Evolutionary conservation across 2,329 filamentous ascomycete species (phyloP).

Genomic region (Talaromyces marneffei): DNA sequence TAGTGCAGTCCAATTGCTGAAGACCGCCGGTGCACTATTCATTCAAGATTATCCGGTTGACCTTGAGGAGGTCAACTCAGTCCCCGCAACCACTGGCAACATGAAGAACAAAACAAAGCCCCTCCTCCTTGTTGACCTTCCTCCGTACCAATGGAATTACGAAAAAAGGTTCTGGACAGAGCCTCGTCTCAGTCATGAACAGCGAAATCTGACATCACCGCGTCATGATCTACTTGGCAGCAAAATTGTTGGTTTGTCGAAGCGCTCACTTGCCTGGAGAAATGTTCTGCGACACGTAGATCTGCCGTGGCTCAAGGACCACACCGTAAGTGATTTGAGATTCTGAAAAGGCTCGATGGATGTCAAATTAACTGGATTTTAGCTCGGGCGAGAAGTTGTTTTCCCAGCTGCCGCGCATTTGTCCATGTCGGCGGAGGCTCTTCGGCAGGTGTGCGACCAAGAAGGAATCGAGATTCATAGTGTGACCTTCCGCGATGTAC

Average conservation of each 20-base stretch:
- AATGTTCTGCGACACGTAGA: not conserved
- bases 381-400: not conserved
- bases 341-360: no score
- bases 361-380: no score
- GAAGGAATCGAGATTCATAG: not conserved
- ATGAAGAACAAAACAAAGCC: not conserved
- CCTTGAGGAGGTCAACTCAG: not conserved
- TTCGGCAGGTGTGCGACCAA: not conserved
- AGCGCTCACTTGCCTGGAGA: not conserved
- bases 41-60: not conserved
- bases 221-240: constrained; percentile 1
- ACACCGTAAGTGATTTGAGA: not conserved
- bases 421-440: not conserved
- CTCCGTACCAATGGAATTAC: constrained; percentile 3
- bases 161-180: not conserved
- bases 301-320: not conserved
- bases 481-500: not conserved
- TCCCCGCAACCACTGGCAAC: not conserved
- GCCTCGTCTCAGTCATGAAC: not conserved
- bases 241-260: not conserved
- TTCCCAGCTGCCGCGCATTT: not conserved
- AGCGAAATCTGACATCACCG: not conserved
- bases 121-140: not conserved
- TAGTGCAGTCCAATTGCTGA: not conserved
- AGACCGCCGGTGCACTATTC: not conserved